Conservation (phyloP, 2,329 filamentous ascomycete species). For the Dactylella cylindrospora region DNA sequence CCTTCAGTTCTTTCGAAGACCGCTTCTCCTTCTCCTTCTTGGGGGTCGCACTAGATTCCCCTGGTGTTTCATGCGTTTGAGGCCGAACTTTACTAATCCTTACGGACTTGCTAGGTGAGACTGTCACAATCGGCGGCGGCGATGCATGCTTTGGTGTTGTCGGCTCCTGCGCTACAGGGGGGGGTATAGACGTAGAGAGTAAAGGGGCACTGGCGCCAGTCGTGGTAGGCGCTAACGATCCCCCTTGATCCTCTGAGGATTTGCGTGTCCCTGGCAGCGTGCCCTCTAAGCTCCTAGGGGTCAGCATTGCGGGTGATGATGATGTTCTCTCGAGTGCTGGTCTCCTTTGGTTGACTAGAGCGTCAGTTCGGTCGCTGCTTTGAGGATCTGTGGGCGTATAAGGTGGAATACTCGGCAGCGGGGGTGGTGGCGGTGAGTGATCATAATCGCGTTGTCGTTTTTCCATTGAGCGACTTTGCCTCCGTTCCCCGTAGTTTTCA, state of each 20-base stretch:
- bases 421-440: conserved; percentile 30
- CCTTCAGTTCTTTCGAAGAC: conserved; percentile 21
- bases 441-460: conserved; percentile 16
- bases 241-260: conserved; percentile 23
- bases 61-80: conserved; percentile 4
- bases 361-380: not conserved
- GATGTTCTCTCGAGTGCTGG: conserved; percentile 33
- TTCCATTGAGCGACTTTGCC: conserved; percentile 3
- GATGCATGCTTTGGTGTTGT: not conserved
- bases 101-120: conserved; percentile 33
- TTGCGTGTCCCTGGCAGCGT: conserved; percentile 7
- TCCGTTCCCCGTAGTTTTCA: conserved; percentile 6
- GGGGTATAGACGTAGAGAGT: not conserved
- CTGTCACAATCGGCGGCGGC: not conserved
- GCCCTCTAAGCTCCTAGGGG: conserved; percentile 25
- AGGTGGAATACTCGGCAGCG: conserved; percentile 19
- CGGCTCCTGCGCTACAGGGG: not conserved
- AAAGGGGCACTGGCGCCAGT: not conserved
- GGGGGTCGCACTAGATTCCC: conserved; percentile 11
- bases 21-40: conserved; percentile 28
- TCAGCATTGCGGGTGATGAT: conserved; percentile 36
- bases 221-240: not conserved
- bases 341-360: conserved; percentile 7
- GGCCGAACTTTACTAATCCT: conserved; percentile 14
- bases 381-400: conserved; percentile 13